Evolutionary conservation across 805 yeast species (phyloP), one percentile per base, ranked within the genome.

Genomic region (Wickerhamiella qilinensis): DNA sequence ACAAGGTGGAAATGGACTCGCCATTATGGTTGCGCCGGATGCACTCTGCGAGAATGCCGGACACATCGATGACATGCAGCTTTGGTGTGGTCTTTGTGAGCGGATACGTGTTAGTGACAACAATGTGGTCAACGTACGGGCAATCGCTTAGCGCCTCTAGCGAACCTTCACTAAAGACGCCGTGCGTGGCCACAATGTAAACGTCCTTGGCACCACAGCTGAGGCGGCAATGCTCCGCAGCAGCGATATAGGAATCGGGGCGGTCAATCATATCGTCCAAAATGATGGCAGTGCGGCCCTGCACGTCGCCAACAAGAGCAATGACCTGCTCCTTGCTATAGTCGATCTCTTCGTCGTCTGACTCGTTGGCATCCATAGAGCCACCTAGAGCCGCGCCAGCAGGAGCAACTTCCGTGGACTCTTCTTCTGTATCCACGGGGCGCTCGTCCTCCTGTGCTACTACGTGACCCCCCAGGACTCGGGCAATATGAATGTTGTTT

Each of bases 21-120:
- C 98, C 99, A 52, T 88, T 86, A 59, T 91, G 99, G 57, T 91
- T 95, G 65, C 99, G 80, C 64, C 99, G 77, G 44, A 91, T 88
- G 61, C 97, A 91, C 65, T 91, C 99, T 27, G 97, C 97, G 55
- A 91, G 81, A 38, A 91, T 85, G 16, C 94, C 80, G 44, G 95
- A 80, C 36, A 91, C 93, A 54, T 91, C 98, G 51, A 91, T 85
- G 36, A 84, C 79, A 14, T 75, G 75, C 50, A 91, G 67, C 59
- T 91, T 91, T 42, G 72, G 64, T 45, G 77, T 68, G 36, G 65
- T 67, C 46, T 69, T 69, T 16, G 77, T 64, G 37, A 88, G 81
- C 41, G 99, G 98, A 53, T 84, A 91, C 3, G 98, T 86, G 63
- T 91, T 91, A 20, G 99, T 91, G 43, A 85, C 96, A 38, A 91